Percentiles rank a stretch among this genome's conserved stretches.
phyloP scores from a whole-genome alignment of 257 asterid species.

The Rauvolfia tetraphylla region DNA sequence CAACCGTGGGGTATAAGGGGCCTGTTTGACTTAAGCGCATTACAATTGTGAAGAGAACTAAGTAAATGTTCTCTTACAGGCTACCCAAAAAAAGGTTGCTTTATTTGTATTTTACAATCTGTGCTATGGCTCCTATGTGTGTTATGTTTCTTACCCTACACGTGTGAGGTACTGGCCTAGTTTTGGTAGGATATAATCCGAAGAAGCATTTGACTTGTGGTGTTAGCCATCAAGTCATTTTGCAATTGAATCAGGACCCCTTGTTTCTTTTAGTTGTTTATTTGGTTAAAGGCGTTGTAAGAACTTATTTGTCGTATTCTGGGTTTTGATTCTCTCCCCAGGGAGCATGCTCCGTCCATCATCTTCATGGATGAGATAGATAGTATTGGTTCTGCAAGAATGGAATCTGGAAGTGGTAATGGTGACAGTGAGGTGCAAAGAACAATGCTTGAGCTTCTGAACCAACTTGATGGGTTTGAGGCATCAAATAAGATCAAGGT shows the following conservation, averaged over 20 bases:
- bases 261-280: neutral
- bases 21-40: neutral
- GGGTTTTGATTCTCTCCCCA: conserved; percentile 18
- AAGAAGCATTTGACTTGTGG: neutral
- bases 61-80: neutral
- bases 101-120: neutral
- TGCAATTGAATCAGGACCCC: neutral
- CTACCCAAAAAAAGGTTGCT: too few species aligned
- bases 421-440: conserved; percentile 95
- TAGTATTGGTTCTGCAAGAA: conserved; percentile 85
- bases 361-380: conserved; percentile 94
- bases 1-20: neutral
- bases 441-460: conserved; percentile 89
- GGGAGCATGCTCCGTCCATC: conserved; percentile 92
- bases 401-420: conserved; percentile 91
- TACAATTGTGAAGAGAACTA: neutral
- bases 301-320: neutral
- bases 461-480: conserved; percentile 95
- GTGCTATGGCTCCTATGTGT: neutral
- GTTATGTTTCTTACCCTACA: neutral
- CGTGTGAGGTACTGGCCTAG: neutral
- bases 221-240: neutral
- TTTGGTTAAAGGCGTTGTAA: neutral
- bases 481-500: conserved; percentile 87
- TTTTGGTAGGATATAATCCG: neutral